These are phyloP conservation scores for Silene noctiflora DNA, from an alignment of 179 eudicot species.

Conservation along the genomic window DNA sequence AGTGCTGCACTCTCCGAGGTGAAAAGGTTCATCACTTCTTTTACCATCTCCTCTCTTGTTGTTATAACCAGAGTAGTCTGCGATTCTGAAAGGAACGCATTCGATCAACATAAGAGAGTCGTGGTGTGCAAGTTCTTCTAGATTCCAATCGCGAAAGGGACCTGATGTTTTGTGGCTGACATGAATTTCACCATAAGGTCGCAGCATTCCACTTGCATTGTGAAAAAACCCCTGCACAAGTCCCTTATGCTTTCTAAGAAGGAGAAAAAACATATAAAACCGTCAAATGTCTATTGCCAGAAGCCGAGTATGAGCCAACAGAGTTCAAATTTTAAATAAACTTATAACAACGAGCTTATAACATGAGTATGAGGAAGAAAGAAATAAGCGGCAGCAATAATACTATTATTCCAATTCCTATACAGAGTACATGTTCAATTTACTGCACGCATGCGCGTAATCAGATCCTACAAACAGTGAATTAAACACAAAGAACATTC, in stretches of 20 bases:
- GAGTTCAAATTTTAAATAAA: too few species aligned
- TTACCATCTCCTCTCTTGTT: slow-evolving; percentile 59
- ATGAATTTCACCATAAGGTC: slow-evolving; percentile 53
- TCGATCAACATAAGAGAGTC: slow-evolving; percentile 34
- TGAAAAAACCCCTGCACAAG: slow-evolving; percentile 50
- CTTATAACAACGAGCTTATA: too few species aligned
- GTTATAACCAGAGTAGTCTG: slow-evolving; percentile 61
- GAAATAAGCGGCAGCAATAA: too few species aligned
- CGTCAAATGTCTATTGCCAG: background rate
- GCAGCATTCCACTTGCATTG: slow-evolving; percentile 53
- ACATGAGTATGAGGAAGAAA: background rate
- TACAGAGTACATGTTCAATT: too few species aligned
- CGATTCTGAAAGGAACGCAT: slow-evolving; percentile 33
- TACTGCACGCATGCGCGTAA: too few species aligned
- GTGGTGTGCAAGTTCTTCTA: slow-evolving; percentile 40
- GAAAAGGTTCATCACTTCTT: slow-evolving; percentile 48
- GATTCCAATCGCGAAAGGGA: slow-evolving; percentile 50
- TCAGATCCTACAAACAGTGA: too few species aligned
- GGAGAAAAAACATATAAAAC: background rate
- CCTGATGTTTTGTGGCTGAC: slow-evolving; percentile 48
- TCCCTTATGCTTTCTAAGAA: slow-evolving; percentile 41
- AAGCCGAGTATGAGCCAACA: too few species aligned
- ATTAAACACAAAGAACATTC: too few species aligned
- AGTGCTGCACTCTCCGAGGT: slow-evolving; percentile 45
- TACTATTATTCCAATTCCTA: too few species aligned